phyloP scores from a whole-genome alignment of 352 stramenopile genomes.

The Saprolegnia diclina region DNA sequence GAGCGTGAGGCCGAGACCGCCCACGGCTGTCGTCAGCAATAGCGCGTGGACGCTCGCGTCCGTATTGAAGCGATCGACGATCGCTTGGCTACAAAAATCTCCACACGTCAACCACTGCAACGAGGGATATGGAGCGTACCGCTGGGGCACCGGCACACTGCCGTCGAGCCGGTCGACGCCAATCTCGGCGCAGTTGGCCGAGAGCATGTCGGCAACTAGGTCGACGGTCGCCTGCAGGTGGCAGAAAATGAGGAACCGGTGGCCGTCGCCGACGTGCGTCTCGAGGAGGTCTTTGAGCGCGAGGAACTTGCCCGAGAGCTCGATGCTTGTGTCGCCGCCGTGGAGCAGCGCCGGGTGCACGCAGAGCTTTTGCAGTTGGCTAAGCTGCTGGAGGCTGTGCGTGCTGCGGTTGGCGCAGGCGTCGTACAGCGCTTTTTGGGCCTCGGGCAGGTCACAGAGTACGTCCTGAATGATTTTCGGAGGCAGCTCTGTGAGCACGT shows the following conservation, averaged over 20 bases:
- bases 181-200: conserved; percentile 50
- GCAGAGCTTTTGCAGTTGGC: conserved; percentile 88
- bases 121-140: conserved; percentile 27
- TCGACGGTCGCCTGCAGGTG: conserved; percentile 93
- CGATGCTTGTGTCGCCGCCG: conserved; percentile 37
- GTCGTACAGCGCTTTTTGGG: conserved; percentile 85
- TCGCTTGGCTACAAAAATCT: conserved; percentile 28
- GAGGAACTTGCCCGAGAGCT: conserved; percentile 89
- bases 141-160: conserved; percentile 57
- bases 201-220: conserved; percentile 87
- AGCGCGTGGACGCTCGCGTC: conserved; percentile 91
- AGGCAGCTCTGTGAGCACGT: conserved; percentile 94
- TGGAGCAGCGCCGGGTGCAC: conserved; percentile 90
- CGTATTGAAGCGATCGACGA: conserved; percentile 90
- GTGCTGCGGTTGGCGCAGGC: neutral
- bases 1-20: conserved; percentile 95
- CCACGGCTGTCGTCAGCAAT: conserved; percentile 93
- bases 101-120: neutral
- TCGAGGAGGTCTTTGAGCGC: conserved; percentile 70
- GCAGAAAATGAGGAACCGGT: conserved; percentile 95
- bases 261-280: conserved; percentile 30
- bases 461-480: conserved; percentile 97
- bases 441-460: conserved; percentile 73
- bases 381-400: conserved; percentile 1
- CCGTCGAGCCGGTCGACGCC: conserved; percentile 92